Percentiles rank a stretch among this genome's conserved stretches.
phyloP scores from a whole-genome alignment of 495 filamentous ascomycete genomes.

The Glarea lozoyensis region DNA sequence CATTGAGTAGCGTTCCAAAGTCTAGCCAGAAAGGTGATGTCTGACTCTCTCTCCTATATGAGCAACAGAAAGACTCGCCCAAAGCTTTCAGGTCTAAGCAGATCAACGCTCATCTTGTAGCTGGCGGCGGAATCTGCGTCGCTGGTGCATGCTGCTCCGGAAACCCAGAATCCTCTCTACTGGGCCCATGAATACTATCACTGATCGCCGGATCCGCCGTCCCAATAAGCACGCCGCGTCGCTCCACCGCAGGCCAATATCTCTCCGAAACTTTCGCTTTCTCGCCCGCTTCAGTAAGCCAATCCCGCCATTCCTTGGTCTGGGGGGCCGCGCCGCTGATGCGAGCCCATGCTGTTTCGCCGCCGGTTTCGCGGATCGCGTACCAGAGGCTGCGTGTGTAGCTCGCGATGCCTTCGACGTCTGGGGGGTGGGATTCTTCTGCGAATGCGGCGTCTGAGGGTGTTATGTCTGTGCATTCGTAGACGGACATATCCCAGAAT shows the following conservation, averaged over 20 bases:
- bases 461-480: constrained; percentile 30
- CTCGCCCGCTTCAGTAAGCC: constrained; percentile 41
- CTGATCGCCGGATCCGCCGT: too few relatives aligned
- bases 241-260: constrained; percentile 37
- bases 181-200: not conserved
- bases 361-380: constrained; percentile 41
- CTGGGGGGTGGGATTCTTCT: constrained; percentile 11
- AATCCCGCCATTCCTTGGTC: constrained; percentile 41
- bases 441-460: constrained; percentile 23
- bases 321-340: constrained; percentile 36
- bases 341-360: constrained; percentile 38
- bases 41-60: too few relatives aligned
- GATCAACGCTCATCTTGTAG: constrained; percentile 2
- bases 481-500: constrained; percentile 44
- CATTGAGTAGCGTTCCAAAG: too few relatives aligned
- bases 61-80: too few relatives aligned
- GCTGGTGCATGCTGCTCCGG: constrained; percentile 20
- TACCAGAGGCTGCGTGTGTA: constrained; percentile 49
- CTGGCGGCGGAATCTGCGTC: constrained; percentile 9
- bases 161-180: constrained; percentile 5
- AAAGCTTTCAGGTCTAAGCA: too few relatives aligned
- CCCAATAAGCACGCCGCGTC: constrained; percentile 12
- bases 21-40: too few relatives aligned
- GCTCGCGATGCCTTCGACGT: constrained; percentile 28
- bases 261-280: constrained; percentile 18